These are phyloP conservation scores for Russula griseocarnosa DNA, from an alignment of 768 basidiomycete species.

Conservation along the genomic window DNA sequence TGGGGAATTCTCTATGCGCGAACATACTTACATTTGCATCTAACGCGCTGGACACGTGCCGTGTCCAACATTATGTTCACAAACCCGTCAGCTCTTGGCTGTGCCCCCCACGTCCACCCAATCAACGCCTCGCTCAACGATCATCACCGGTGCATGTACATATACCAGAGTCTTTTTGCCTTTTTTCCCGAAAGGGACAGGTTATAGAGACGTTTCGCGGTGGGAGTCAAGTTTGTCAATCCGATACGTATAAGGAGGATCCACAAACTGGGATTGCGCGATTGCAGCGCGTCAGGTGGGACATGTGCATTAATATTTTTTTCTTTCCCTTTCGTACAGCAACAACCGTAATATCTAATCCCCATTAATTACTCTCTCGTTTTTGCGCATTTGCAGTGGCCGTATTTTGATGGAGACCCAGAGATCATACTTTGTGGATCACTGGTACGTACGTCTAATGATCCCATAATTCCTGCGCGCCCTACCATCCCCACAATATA, in stretches of 20 bases:
- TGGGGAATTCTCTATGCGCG: no score
- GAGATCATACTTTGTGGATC: conserved; percentile 54
- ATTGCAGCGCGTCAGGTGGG: conserved; percentile 36
- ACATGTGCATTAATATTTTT: no score
- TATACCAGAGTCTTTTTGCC: no score
- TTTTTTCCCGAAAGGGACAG: no score
- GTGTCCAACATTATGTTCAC: conserved; percentile 95
- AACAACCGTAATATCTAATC: no score
- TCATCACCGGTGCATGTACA: no score
- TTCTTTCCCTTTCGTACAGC: neutral
- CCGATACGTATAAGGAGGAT: conserved; percentile 44
- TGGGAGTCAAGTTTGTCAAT: conserved; percentile 25
- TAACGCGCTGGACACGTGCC: conserved; percentile 70
- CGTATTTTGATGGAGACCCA: conserved; percentile 81
- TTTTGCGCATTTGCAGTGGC: conserved; percentile 46
- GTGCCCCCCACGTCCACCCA: neutral
- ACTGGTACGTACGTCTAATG: conserved; percentile 30
- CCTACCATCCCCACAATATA: neutral
- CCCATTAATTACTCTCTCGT: neutral
- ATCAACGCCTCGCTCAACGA: conserved; percentile 30
- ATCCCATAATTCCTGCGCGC: neutral
- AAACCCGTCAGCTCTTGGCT: conserved; percentile 64
- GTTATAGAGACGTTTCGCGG: conserved; percentile 32
- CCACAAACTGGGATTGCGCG: conserved; percentile 40
- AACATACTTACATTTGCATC: no score